These are phyloP conservation scores for Lachancea meyersii DNA, from an alignment of 805 yeast genomes.

Conservation along the genomic window DNA sequence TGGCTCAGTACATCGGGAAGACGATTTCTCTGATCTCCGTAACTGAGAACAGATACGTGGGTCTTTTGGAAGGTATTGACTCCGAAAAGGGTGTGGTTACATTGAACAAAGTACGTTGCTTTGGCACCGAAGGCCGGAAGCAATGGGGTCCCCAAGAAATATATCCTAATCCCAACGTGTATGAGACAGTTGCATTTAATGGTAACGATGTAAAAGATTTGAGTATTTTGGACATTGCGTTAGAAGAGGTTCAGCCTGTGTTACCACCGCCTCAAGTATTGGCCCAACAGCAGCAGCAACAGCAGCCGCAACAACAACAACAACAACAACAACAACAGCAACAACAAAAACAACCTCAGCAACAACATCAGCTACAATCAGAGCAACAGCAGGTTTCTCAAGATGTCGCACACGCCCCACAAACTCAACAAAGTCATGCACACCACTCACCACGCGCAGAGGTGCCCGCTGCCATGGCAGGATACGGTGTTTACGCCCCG, in stretches of 20 bases:
- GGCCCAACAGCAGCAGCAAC: constrained; percentile 13
- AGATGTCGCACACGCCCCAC: background rate
- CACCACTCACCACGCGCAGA: constrained; percentile 11
- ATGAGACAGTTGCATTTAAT: constrained; percentile 74
- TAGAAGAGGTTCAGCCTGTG: constrained; percentile 58
- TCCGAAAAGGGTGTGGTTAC: constrained; percentile 90
- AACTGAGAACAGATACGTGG: constrained; percentile 62
- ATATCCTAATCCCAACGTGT: constrained; percentile 59
- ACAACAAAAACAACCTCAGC: constrained; percentile 7
- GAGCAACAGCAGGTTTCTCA: background rate
- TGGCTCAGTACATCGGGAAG: constrained; percentile 93
- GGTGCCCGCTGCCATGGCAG: constrained; percentile 34
- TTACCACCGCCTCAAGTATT: constrained; percentile 26
- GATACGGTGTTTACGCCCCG: constrained; percentile 32
- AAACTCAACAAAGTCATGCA: constrained; percentile 9
- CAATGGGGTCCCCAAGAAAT: constrained; percentile 65
- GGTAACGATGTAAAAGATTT: constrained; percentile 91
- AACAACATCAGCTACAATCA: constrained; percentile 17
- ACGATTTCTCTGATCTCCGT: constrained; percentile 38
- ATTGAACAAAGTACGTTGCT: constrained; percentile 67
- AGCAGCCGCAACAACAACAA: constrained; percentile 8
- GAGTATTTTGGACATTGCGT: constrained; percentile 68
- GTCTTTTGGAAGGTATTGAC: constrained; percentile 78
- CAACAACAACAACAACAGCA: constrained; percentile 10
- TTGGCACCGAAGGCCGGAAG: constrained; percentile 89